Percentiles rank a stretch among this genome's conserved stretches.
These are phyloP conservation scores for Neocatenulostroma microsporum DNA, from an alignment of 2,329 filamentous ascomycete species.

Conservation along the genomic window DNA sequence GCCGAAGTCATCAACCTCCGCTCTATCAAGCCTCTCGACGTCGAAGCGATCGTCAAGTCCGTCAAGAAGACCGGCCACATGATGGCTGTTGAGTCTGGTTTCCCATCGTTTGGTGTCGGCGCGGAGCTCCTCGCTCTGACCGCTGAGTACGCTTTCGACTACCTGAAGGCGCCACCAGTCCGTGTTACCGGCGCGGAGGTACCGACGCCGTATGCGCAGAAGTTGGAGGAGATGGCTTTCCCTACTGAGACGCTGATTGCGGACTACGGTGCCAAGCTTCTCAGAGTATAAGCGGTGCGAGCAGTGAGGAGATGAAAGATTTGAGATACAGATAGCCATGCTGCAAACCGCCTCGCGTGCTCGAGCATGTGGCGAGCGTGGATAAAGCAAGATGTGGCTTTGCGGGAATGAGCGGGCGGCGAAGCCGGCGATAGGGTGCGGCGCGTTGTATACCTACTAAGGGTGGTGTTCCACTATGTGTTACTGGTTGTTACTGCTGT, in stretches of 20 bases:
- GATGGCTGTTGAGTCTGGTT: slow-evolving; percentile 88
- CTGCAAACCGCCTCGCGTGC: too few relatives aligned
- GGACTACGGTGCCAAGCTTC: slow-evolving; percentile 79
- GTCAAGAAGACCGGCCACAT: slow-evolving; percentile 98
- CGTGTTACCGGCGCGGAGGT: slow-evolving; percentile 96
- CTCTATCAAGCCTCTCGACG: slow-evolving; percentile 91
- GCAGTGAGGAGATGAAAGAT: too few relatives aligned
- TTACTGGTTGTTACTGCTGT: slow-evolving; percentile 7
- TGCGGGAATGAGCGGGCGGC: too few relatives aligned
- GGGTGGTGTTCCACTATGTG: slow-evolving; percentile 1
- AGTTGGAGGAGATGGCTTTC: slow-evolving; percentile 93
- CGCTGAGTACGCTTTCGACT: slow-evolving; percentile 98
- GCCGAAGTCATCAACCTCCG: slow-evolving; percentile 97
- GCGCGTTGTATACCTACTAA: slow-evolving; percentile 8
- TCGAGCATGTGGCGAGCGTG: too few relatives aligned
- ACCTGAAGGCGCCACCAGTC: slow-evolving; percentile 86
- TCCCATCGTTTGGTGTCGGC: slow-evolving; percentile 87
- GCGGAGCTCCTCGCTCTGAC: slow-evolving; percentile 88
- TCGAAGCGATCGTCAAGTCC: slow-evolving; percentile 91
- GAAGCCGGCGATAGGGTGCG: not conserved
- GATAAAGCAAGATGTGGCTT: too few relatives aligned
- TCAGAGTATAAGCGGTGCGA: slow-evolving; percentile 65
- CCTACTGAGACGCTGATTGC: slow-evolving; percentile 83
- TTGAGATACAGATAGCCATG: too few relatives aligned
- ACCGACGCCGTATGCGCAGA: slow-evolving; percentile 87